A percentile compares a stretch with the other conserved stretches of the same genome.
Evolutionary conservation across 345 rosid species (phyloP).

Genomic region (Cochlearia excelsa): DNA sequence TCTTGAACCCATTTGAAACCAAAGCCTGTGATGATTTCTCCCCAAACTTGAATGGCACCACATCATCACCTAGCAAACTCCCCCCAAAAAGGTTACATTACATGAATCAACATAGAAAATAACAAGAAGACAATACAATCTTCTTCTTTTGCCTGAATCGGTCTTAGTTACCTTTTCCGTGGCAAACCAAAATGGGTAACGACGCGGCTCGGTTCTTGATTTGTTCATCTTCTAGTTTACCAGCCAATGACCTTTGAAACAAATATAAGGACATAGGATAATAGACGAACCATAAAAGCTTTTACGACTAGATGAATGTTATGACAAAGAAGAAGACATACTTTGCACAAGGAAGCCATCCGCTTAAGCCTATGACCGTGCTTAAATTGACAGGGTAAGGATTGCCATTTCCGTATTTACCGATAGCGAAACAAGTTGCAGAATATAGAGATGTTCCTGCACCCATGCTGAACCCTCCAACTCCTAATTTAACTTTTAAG

Average conservation of each 20-base stretch:
- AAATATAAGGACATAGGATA: too few species aligned
- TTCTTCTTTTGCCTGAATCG: too few species aligned
- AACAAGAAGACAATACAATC: neutral
- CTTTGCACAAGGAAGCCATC: slow-evolving; percentile 98
- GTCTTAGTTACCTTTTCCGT: slow-evolving; percentile 70
- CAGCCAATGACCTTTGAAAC: slow-evolving; percentile 61
- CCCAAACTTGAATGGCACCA: slow-evolving; percentile 78
- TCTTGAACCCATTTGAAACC: slow-evolving; percentile 59
- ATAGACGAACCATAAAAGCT: neutral
- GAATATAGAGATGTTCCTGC: slow-evolving; percentile 86
- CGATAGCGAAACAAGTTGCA: slow-evolving; percentile 65
- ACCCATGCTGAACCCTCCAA: slow-evolving; percentile 99
- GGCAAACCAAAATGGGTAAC: slow-evolving; percentile 78
- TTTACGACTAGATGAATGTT: neutral
- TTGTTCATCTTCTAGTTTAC: slow-evolving; percentile 52
- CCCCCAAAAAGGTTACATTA: slow-evolving; percentile 12
- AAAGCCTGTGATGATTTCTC: slow-evolving; percentile 74
- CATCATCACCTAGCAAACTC: slow-evolving; percentile 72
- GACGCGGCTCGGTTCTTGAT: slow-evolving; percentile 65
- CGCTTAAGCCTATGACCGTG: slow-evolving; percentile 87
- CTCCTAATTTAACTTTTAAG: slow-evolving; percentile 79
- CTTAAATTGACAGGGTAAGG: slow-evolving; percentile 68
- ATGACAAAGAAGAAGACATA: slow-evolving; percentile 37
- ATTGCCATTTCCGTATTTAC: slow-evolving; percentile 71
- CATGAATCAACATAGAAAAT: slow-evolving; percentile 10